Evolutionary conservation across 164 flowering plant genomes (phyloP).

Genomic region (Nelumbo lutea): DNA sequence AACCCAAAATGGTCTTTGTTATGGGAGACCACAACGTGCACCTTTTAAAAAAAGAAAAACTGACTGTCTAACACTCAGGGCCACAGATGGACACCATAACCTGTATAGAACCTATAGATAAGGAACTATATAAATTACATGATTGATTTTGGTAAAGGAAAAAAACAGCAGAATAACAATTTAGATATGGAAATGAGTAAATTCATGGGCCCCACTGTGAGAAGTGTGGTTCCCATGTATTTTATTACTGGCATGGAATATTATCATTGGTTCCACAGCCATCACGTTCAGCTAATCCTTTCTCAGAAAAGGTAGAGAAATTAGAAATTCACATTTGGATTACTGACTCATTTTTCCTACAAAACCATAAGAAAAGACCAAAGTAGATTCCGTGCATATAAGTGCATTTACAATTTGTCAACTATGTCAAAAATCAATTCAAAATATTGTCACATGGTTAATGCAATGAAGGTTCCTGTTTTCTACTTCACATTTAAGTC

Average conservation of each 20-base stretch:
- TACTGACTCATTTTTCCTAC: neutral
- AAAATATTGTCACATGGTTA: neutral
- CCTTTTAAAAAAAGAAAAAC: too few relatives aligned
- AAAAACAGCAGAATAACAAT: neutral
- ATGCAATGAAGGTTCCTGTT: neutral
- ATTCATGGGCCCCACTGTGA: too few relatives aligned
- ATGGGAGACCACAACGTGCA: too few relatives aligned
- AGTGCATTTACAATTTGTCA: neutral
- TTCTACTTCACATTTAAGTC: neutral
- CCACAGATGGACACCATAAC: too few relatives aligned
- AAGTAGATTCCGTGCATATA: neutral
- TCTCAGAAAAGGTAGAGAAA: neutral
- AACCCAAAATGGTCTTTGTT: too few relatives aligned
- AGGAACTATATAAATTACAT: neutral
- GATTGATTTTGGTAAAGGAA: neutral
- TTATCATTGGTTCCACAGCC: too few relatives aligned
- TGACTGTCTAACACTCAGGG: too few relatives aligned
- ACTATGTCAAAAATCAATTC: neutral
- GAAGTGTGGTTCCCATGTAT: too few relatives aligned
- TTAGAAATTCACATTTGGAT: neutral
- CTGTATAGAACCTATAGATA: too few relatives aligned
- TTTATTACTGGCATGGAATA: too few relatives aligned
- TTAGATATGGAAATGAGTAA: too few relatives aligned
- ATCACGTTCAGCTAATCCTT: too few relatives aligned
- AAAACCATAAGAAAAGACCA: neutral